Percentiles rank a stretch among this genome's conserved stretches.
Conservation (phyloP, 2,329 filamentous ascomycete species). For the Blumeriella jaapii region DNA sequence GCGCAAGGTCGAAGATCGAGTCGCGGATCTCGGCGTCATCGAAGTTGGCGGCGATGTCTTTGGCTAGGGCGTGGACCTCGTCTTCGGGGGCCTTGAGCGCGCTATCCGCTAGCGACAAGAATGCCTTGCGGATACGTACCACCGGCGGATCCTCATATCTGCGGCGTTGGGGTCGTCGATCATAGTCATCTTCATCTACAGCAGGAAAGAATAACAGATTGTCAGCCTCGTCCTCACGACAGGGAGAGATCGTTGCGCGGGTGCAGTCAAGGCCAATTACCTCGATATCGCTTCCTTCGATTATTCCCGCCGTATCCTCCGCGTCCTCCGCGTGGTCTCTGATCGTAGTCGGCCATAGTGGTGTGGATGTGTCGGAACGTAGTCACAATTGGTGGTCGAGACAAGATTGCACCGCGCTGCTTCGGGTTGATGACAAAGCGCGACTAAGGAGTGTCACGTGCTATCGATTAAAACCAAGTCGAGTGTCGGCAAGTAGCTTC, state of each 20-base stretch:
- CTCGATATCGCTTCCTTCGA: constrained; percentile 71
- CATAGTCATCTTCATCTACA: constrained; percentile 65
- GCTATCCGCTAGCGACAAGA: constrained; percentile 72
- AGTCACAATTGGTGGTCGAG: too few relatives aligned
- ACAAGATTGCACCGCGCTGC: too few relatives aligned
- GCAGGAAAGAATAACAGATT: neutral
- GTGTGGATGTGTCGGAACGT: neutral
- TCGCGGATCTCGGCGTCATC: constrained; percentile 71
- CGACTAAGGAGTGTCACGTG: too few relatives aligned
- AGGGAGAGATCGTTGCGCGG: constrained; percentile 1
- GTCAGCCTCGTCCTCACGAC: constrained; percentile 20
- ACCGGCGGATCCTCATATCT: constrained; percentile 63
- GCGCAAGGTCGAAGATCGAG: constrained; percentile 59
- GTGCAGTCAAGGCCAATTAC: constrained; percentile 37
- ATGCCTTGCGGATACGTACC: constrained; percentile 63
- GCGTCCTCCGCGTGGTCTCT: constrained; percentile 24
- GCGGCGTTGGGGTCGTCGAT: constrained; percentile 61
- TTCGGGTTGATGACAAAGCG: too few relatives aligned
- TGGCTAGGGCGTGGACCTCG: constrained; percentile 64
- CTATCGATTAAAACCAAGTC: too few relatives aligned
- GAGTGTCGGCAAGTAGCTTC: too few relatives aligned
- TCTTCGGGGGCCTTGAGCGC: constrained; percentile 68
- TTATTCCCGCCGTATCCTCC: constrained; percentile 44
- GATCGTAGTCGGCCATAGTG: constrained; percentile 42
- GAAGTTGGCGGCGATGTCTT: constrained; percentile 67